phyloP scores from a whole-genome alignment of 495 filamentous ascomycete species.

The Aspergillus diversus region DNA sequence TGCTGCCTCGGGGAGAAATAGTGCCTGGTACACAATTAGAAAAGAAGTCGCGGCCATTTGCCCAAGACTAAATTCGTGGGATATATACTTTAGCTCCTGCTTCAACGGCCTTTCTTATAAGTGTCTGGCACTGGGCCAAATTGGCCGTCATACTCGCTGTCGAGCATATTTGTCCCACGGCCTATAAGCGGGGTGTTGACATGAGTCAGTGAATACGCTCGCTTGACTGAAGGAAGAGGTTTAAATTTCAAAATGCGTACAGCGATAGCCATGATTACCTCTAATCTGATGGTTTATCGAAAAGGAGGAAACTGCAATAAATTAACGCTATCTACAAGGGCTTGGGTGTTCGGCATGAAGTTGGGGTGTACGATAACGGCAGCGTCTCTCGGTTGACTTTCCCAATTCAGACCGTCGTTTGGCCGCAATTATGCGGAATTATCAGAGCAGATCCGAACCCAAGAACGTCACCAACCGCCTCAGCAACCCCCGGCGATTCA shows the following conservation, averaged over 20 bases:
- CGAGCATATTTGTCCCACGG: slow-evolving; percentile 85
- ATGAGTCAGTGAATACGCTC: slow-evolving; percentile 11
- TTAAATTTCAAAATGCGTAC: slow-evolving; percentile 27
- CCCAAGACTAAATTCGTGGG: background rate
- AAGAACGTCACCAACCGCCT: slow-evolving; percentile 24
- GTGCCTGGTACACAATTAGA: slow-evolving; percentile 52
- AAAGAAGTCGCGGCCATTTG: background rate
- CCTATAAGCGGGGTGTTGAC: slow-evolving; percentile 50
- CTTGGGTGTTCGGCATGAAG: background rate
- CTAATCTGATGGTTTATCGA: background rate
- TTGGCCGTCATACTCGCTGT: slow-evolving; percentile 80
- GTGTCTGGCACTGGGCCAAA: slow-evolving; percentile 69
- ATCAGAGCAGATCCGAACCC: slow-evolving; percentile 1
- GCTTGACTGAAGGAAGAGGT: background rate
- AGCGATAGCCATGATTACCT: slow-evolving; percentile 38
- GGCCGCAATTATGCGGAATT: slow-evolving; percentile 20
- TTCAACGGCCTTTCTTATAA: slow-evolving; percentile 72
- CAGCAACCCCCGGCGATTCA: slow-evolving; percentile 16
- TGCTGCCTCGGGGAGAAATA: slow-evolving; percentile 90
- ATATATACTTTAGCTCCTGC: slow-evolving; percentile 73
- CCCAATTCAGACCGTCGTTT: slow-evolving; percentile 26
- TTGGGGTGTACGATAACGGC: background rate
- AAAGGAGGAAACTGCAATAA: background rate
- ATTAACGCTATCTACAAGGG: background rate
- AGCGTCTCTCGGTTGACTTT: slow-evolving; percentile 25